Evolutionary conservation across 495 filamentous ascomycete genomes (phyloP).

Genomic region (Penicillium riverlandense): DNA sequence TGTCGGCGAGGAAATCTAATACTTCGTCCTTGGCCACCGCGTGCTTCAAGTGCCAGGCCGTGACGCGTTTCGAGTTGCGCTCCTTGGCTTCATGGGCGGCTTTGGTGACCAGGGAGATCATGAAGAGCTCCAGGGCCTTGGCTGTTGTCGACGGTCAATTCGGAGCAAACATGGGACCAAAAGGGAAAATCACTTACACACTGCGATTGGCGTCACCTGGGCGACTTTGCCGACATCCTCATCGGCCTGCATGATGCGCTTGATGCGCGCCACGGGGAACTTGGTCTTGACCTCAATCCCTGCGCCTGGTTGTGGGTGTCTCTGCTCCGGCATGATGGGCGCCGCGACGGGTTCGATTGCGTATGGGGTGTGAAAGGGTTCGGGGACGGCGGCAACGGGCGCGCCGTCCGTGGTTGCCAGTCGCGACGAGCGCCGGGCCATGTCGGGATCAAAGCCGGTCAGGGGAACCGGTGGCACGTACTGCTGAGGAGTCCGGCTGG

Average conservation of each 20-base stretch:
- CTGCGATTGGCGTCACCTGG: constrained; percentile 90
- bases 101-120: constrained; percentile 86
- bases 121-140: constrained; percentile 94
- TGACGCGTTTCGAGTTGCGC: constrained; percentile 81
- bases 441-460: constrained; percentile 27
- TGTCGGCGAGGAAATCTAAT: constrained; percentile 89
- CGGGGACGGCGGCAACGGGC: constrained; percentile 8
- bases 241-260: constrained; percentile 99
- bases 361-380: no score
- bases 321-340: constrained; percentile 25
- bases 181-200: constrained; percentile 52
- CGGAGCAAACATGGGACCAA: background rate
- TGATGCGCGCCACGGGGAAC: constrained; percentile 95
- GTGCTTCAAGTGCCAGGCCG: constrained; percentile 82
- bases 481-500: constrained; percentile 24
- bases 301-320: constrained; percentile 15
- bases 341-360: constrained; percentile 19
- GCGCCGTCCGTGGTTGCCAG: constrained; percentile 28
- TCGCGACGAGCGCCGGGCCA: constrained; percentile 41
- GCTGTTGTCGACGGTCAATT: constrained; percentile 22
- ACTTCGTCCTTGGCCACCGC: constrained; percentile 79
- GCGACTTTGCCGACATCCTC: constrained; percentile 99
- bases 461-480: constrained; percentile 25
- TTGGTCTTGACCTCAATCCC: constrained; percentile 81
- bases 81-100: constrained; percentile 75